Evolutionary conservation across 2,329 filamentous ascomycete species (phyloP), one percentile per base, ranked within the genome.

Genomic region (Microascus cirrosus): DNA sequence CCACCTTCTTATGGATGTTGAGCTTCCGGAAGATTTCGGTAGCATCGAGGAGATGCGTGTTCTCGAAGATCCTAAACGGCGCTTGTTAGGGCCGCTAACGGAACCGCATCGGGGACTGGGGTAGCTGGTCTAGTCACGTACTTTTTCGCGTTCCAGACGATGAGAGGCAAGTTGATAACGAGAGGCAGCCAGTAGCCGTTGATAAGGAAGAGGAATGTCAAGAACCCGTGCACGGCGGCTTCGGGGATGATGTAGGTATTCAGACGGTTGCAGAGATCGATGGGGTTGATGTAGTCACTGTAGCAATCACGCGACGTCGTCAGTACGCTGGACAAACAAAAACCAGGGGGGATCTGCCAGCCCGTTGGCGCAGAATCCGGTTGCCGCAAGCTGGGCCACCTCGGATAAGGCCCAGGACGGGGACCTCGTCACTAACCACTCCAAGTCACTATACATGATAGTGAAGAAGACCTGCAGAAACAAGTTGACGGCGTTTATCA

Each of bases 381-480:
- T n/a, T 10, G 12, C 42, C 45, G n/a, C n/a, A 24, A 50, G 45
- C 45, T 13, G 13, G 45, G 20, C 45, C 20, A 8, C 45, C 45
- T 4, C 45, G n/a, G 45, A 50, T 50, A 20, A 13, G 22, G 45
- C 45, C 4, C 45, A 22, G 45, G 20, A 11, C n/a, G 22, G 22
- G 45, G 45, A 20, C 11, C 4, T 13, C 18, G 22, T n/a, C 39
- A 80, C 89, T 69, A 79, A 95, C 92, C 94, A 99, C 87, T 99
- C 94, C 69, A 99, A 77, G 82, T 99, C 94, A 75, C 90, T 96
- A 79, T 97, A 99, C 95, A 99, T 99, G 71, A 99, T 99, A 60
- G 94, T 99, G 80, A 99, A 99, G 83, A 99, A 99, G 68, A 99
- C 94, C 79, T 99, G 95, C 59, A 99, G 83, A 77, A 99, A 99